These are phyloP conservation scores for Cyclostephanos tholiformis DNA, from an alignment of 108 stramenopile species.

Conservation along the genomic window DNA sequence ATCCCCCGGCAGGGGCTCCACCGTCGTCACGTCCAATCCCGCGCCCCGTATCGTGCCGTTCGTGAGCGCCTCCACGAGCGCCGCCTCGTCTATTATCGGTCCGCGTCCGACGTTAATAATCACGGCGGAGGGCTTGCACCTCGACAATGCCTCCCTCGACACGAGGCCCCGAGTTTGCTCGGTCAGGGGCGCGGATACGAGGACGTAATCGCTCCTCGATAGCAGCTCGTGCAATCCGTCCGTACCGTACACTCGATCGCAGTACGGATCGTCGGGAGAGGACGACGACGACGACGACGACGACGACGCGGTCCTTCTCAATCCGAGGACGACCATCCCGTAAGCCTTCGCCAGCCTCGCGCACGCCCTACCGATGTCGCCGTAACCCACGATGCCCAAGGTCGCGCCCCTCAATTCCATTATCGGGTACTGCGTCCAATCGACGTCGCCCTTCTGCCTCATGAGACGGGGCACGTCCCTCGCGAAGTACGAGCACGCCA, in stretches of 20 bases:
- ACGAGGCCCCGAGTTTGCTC: conserved; percentile 68
- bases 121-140: conserved; percentile 73
- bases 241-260: conserved; percentile 63
- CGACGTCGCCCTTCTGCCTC: conserved; percentile 59
- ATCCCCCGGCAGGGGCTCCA: conserved; percentile 80
- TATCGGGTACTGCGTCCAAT: conserved; percentile 79
- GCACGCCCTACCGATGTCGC: conserved; percentile 85
- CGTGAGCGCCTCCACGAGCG: conserved; percentile 68
- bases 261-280: conserved; percentile 53
- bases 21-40: conserved; percentile 84
- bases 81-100: conserved; percentile 84
- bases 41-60: conserved; percentile 76
- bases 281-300: background rate
- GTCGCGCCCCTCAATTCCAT: conserved; percentile 78
- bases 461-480: conserved; percentile 89
- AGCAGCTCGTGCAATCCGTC: conserved; percentile 56
- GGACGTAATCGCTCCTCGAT: conserved; percentile 73
- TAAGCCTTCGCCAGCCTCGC: conserved; percentile 82
- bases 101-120: conserved; percentile 93
- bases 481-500: conserved; percentile 90
- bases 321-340: conserved; percentile 83
- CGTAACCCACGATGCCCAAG: conserved; percentile 89
- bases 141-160: conserved; percentile 54
- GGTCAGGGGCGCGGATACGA: conserved; percentile 85
- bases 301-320: conserved; percentile 60